Base-by-base conservation (phyloP, 345 rosid genomes). In the Rubroshorea leprosula region DNA sequence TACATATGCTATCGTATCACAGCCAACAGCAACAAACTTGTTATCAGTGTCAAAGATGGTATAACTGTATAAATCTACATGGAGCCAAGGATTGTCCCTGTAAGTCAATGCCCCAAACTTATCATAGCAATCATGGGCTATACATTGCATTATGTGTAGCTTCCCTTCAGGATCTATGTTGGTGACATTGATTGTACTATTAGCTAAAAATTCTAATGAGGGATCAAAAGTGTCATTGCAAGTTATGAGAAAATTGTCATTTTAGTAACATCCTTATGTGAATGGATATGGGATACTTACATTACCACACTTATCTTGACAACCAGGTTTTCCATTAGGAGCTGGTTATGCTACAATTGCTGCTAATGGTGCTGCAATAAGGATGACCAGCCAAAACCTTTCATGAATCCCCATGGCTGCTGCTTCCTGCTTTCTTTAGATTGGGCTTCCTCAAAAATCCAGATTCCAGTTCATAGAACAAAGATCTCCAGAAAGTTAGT, bases 281-380 rank as follows among this genome's bases (percentile, higher is more conserved):
- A n/a, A n/a, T n/a, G n/a, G n/a, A n/a, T n/a, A n/a, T n/a, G n/a
- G 54, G 54, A 16, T n/a, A n/a, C n/a, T n/a, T n/a, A n/a, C n/a
- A n/a, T n/a, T n/a, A n/a, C n/a, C n/a, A n/a, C n/a, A n/a, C 72
- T 62, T 12, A 68, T 61, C 58, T 41, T 3, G 54, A 25, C 65
- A 60, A 12, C 9, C 27, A 0, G 45, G 6, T 14, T n/a, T 52
- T 0, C 29, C 43, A 0, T 31, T 45, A 1, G 61, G 49, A 35
- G 45, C 0, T 12, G 19, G 24, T 47, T 27, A 22, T 18, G 51
- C 50, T 23, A n/a, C 13, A 14, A 38, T 20, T 11, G 49, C 50
- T 23, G 50, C 39, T 9, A 9, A 4, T 29, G 35, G 5, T 9
- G 35, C 35, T 29, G n/a, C n/a, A n/a, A n/a, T n/a, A n/a, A n/a